A percentile compares a stretch with the other conserved stretches of the same genome.
Evolutionary conservation across 495 filamentous ascomycete species (phyloP).

Genomic region (Neurospora sp.): DNA sequence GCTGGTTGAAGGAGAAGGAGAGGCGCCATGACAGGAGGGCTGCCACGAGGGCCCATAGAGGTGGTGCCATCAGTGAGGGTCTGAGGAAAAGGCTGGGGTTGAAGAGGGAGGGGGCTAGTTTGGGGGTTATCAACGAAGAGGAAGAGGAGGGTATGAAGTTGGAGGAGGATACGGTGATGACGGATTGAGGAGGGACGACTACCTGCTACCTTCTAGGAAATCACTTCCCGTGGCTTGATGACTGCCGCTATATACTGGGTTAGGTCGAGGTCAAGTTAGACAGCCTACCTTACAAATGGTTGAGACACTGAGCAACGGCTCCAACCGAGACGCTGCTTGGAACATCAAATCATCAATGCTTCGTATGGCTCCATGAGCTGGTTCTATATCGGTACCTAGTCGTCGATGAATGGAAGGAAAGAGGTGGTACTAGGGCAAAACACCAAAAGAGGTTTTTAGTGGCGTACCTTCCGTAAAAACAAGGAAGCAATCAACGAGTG

Average conservation of each 20-base stretch:
- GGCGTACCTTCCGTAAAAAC: neutral
- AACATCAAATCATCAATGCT: neutral
- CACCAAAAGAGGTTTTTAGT: neutral
- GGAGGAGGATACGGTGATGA: neutral
- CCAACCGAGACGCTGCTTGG: neutral
- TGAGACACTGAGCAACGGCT: neutral
- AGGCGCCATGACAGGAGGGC: neutral
- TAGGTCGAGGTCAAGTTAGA: too few relatives aligned
- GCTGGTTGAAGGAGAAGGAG: neutral
- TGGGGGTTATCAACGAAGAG: neutral
- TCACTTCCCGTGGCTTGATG: too few relatives aligned
- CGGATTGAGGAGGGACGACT: neutral
- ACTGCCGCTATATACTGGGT: too few relatives aligned
- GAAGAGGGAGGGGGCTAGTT: neutral
- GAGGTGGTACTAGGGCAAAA: neutral
- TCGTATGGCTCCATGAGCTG: neutral
- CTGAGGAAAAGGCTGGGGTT: neutral
- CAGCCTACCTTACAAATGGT: too few relatives aligned
- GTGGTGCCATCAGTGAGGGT: neutral
- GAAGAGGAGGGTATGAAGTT: neutral
- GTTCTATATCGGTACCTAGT: neutral
- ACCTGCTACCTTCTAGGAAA: too few relatives aligned
- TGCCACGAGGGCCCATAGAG: neutral
- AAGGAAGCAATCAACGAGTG: neutral
- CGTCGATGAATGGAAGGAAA: neutral